Conservation (phyloP, 805 yeast species). For the Yamadazyma scolyti region DNA sequence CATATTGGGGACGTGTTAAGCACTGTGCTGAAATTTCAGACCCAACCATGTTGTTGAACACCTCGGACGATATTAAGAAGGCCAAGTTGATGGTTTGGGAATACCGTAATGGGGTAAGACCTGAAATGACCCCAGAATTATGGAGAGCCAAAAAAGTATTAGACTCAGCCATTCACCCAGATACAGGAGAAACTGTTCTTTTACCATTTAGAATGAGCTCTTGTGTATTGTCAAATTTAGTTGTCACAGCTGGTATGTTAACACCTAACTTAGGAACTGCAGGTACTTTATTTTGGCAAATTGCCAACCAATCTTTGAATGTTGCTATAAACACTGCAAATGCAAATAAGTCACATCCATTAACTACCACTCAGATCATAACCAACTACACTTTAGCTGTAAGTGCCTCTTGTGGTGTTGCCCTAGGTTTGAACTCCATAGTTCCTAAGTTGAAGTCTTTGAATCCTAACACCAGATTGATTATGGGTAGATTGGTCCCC, state of each 20-base stretch:
- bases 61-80: conserved; percentile 54
- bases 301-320: conserved; percentile 93
- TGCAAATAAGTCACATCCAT: conserved; percentile 91
- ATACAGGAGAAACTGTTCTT: conserved; percentile 88
- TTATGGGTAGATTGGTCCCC: conserved; percentile 87
- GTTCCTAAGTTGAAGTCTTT: conserved; percentile 81
- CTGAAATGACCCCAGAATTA: conserved; percentile 68
- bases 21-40: conserved; percentile 93
- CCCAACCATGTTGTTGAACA: conserved; percentile 82
- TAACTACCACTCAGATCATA: conserved; percentile 71
- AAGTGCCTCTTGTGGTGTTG: conserved; percentile 91
- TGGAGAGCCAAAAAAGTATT: conserved; percentile 87
- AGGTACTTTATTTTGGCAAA: conserved; percentile 96
- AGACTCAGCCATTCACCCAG: conserved; percentile 95
- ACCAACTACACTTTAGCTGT: conserved; percentile 87
- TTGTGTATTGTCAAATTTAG: conserved; percentile 87
- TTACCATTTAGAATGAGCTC: conserved; percentile 97
- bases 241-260: conserved; percentile 96
- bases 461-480: conserved; percentile 63
- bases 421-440: conserved; percentile 83
- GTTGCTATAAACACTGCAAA: conserved; percentile 97
- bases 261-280: conserved; percentile 87
- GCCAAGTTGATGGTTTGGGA: conserved; percentile 68
- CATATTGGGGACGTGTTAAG: conserved; percentile 91
- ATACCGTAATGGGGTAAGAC: conserved; percentile 65